phyloP scores from a whole-genome alignment of 257 asterid species.

The Solanum sparsipilum region DNA sequence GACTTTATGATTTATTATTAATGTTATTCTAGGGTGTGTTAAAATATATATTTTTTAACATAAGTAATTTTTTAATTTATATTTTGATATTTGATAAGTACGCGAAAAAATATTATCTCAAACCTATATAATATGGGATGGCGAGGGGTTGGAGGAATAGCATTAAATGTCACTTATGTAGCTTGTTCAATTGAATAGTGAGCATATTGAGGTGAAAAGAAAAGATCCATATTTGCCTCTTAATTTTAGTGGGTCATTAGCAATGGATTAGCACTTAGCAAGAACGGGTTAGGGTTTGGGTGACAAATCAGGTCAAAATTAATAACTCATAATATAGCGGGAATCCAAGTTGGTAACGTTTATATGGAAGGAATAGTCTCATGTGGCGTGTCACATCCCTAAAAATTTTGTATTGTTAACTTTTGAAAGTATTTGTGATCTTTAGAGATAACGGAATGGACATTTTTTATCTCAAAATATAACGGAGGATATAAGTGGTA shows the following conservation, averaged over 20 bases:
- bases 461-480: neutral
- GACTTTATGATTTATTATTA: neutral
- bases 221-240: neutral
- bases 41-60: neutral
- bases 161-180: neutral
- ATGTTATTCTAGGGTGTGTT: neutral
- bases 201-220: neutral
- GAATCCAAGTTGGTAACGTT: neutral
- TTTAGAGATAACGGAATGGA: fast-evolving
- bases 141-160: too few species aligned
- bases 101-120: neutral
- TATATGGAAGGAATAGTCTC: neutral
- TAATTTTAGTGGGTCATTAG: neutral
- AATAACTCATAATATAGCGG: neutral
- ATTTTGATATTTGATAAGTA: neutral
- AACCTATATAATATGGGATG: too few species aligned
- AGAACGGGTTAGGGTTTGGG: neutral
- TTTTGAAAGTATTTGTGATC: neutral
- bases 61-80: neutral
- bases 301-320: neutral
- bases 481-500: too few species aligned
- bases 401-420: neutral
- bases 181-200: neutral
- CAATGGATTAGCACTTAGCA: neutral
- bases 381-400: neutral